Evolutionary conservation across 345 rosid species (phyloP), one percentile per base, ranked within the genome.

Genomic region (Populus tremula): DNA sequence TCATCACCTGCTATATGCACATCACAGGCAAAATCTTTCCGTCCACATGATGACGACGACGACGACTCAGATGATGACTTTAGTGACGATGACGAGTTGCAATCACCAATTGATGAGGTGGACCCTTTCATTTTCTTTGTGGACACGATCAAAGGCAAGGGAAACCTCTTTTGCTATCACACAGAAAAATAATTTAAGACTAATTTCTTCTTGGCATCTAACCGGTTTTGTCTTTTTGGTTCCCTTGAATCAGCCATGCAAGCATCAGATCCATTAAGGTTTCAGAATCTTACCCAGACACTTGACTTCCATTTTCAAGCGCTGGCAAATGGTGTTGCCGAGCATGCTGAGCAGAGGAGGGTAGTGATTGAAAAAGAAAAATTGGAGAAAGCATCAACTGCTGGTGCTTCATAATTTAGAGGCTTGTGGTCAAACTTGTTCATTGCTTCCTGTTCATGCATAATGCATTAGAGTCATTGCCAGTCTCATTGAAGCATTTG

Each of bases 51-150:
- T 47, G 88, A 84, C 0, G 93, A 89, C 0, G 92, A 94, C 0
- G 97, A 94, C 0, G 95, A 93, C 78, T 88, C 96, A 0, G 97
- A 96, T 83, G 97, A 96, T 76, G 98, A 94, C 79, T 96, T 79
- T 49, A 96, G 94, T 63, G 98, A 94, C 54, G 97, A 96, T 76
- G 98, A 96, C 56, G 99, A 91, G 84, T 81, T 90, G 81, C 97
- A 90, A 76, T 96, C 98, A 11, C 99, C 99, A 67, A 92, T 96
- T 25, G 98, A 94, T 81, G 98, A 96, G 78, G 93, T 96, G 79
- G 99, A 96, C 81, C 98, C 99, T 64, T 96, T 96, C 81, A 84
- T 96, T 73, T 87, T 89, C 88, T 96, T 96, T 78, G 94, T 90
- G 45, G 99, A 96, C 74, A 87, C 96, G 41, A 78, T 96, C 47